phyloP scores from a whole-genome alignment of 164 flowering plant genomes.

The Magnolia kwangsiensis region DNA sequence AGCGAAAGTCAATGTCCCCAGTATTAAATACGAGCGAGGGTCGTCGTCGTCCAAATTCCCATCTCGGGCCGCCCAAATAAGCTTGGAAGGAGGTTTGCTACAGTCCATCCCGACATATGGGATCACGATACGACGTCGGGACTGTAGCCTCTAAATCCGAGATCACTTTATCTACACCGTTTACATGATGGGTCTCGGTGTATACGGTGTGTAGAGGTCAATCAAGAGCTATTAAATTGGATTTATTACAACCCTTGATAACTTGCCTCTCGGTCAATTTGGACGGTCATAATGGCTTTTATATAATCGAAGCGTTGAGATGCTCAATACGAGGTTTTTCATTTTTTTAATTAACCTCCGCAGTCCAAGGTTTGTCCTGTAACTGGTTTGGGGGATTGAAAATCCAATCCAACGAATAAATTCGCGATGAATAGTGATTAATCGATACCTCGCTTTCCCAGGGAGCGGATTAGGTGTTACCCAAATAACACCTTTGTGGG shows the following conservation, averaged over 20 bases:
- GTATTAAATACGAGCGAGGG: not conserved
- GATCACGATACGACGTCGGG: too few relatives aligned
- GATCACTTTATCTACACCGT: not conserved
- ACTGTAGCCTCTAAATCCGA: not conserved
- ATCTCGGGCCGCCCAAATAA: not conserved
- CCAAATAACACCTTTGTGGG: too few relatives aligned
- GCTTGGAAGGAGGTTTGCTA: not conserved
- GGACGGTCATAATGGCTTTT: not conserved
- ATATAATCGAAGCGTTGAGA: too few relatives aligned
- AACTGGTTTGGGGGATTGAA: too few relatives aligned
- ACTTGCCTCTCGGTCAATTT: not conserved
- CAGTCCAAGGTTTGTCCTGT: too few relatives aligned
- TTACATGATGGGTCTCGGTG: not conserved
- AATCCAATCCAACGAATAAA: too few relatives aligned
- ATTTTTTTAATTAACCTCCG: too few relatives aligned
- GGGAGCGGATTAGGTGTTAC: too few relatives aligned
- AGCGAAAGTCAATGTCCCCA: not conserved
- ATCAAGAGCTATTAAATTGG: not conserved
- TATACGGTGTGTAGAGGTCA: not conserved
- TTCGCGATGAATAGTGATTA: too few relatives aligned
- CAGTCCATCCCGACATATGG: too few relatives aligned
- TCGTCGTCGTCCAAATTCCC: conserved; percentile 7
- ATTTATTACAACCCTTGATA: not conserved
- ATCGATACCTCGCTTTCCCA: too few relatives aligned
- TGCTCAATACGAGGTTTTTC: too few relatives aligned